A percentile compares a stretch with the other conserved stretches of the same genome.
These are phyloP conservation scores for Omphalotus olearius DNA, from an alignment of 1,284 basidiomycete species.

Conservation along the genomic window DNA sequence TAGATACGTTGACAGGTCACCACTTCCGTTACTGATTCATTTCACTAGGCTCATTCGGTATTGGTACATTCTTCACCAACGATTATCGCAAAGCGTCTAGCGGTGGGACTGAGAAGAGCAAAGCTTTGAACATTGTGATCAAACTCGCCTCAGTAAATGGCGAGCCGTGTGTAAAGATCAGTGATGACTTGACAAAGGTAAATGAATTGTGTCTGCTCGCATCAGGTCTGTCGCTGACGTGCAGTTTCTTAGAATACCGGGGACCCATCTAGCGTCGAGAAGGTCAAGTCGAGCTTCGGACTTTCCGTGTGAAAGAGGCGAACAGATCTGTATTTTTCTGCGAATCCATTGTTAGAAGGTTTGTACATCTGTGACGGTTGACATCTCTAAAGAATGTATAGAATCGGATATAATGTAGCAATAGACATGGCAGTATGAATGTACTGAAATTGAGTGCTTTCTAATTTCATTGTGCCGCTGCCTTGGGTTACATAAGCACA, in stretches of 20 bases:
- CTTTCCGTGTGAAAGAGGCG: constrained; percentile 8
- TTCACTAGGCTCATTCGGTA: constrained; percentile 73
- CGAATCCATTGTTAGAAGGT: no score
- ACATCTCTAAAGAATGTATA: no score
- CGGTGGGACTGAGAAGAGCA: constrained; percentile 54
- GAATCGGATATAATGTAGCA: no score
- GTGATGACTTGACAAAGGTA: constrained; percentile 87
- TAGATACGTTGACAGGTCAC: constrained; percentile 23
- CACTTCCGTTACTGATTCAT: not conserved
- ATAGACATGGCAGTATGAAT: no score
- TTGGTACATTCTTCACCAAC: constrained; percentile 89
- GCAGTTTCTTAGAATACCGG: constrained; percentile 38
- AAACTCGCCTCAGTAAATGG: constrained; percentile 77
- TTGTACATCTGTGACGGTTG: no score
- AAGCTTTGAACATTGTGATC: constrained; percentile 90
- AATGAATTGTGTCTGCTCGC: not conserved
- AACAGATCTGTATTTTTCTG: not conserved
- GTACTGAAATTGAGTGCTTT: no score
- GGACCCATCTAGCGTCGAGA: constrained; percentile 33
- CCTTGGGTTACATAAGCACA: not conserved
- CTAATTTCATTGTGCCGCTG: no score
- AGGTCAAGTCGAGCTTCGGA: constrained; percentile 39
- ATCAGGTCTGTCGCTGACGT: constrained; percentile 2
- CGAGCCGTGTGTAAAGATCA: constrained; percentile 84
- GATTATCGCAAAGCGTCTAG: constrained; percentile 67